Percentiles rank a stretch among this genome's conserved stretches.
Evolutionary conservation across 495 filamentous ascomycete genomes (phyloP).

Genomic region (Annulohypoxylon nitens): DNA sequence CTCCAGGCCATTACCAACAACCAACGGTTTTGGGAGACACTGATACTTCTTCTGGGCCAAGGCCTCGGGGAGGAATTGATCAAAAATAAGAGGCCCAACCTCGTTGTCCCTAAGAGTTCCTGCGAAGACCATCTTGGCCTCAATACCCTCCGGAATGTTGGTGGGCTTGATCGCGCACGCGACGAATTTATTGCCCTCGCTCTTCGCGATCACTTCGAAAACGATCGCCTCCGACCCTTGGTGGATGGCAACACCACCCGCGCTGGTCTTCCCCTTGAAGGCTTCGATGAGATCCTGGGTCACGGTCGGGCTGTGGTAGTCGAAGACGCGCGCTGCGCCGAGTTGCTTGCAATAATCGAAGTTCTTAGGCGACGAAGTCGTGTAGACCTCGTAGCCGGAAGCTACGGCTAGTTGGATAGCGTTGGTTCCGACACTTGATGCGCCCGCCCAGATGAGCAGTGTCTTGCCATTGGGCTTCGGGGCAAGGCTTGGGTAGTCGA

Average conservation of each 20-base stretch:
- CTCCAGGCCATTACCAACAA: constrained; percentile 47
- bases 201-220: constrained; percentile 34
- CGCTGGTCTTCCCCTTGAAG: constrained; percentile 41
- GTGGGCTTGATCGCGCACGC: constrained; percentile 42
- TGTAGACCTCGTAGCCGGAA: constrained; percentile 70
- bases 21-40: constrained; percentile 37
- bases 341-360: constrained; percentile 65
- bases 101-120: constrained; percentile 41
- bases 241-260: constrained; percentile 35
- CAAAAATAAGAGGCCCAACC: constrained; percentile 40
- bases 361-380: constrained; percentile 68
- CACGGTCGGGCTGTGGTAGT: constrained; percentile 64
- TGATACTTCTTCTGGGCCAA: constrained; percentile 37
- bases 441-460: constrained; percentile 71
- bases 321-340: constrained; percentile 69
- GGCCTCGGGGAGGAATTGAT: constrained; percentile 38
- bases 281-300: constrained; percentile 53
- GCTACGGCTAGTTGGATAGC: constrained; percentile 73
- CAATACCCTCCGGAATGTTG: constrained; percentile 38
- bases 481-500: constrained; percentile 39
- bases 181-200: constrained; percentile 47
- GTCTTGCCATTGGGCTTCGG: constrained; percentile 49
- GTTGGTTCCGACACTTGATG: constrained; percentile 69
- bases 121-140: constrained; percentile 47
- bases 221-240: constrained; percentile 21